Base-by-base conservation (phyloP, 1,284 basidiomycete genomes). In the Moesziomyces antarcticus region DNA sequence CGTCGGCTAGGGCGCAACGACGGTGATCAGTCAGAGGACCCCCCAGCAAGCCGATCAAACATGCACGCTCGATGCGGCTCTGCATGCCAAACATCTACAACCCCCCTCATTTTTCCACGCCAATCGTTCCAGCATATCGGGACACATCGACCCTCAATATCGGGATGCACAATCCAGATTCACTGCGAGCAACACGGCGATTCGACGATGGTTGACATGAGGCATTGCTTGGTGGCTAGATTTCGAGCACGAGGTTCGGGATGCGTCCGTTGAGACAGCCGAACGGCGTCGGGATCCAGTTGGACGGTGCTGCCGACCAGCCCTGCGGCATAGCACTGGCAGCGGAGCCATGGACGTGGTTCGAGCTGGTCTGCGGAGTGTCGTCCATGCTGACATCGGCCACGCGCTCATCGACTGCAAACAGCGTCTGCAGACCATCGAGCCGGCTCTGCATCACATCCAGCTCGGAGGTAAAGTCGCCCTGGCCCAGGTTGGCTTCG, bases 221-320 rank as follows among this genome's bases (percentile, higher is more conserved):
- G n/a, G 14, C 11, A 40, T 18, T 40, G 16, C 37, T 18, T 18
- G 16, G 13, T 11, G 35, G 6, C 30, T 33, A 54, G 11, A 54
- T 6, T 22, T 57, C 48, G 16, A 62, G 52, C 1, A 60, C 47
- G n/a, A 70, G 61, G 20, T 60, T 48, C 13, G 67, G 67, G 13
- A 70, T 57, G 7, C 40, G 50, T 41, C 67, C 67, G 18, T 52
- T 46, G 14, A 70, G 44, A 54, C 60, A 70, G 9, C 67, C 67
- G 14, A 70, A 56, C 7, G 67, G 67, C 6, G 61, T 70, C 0
- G 67, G 61, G 25, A 50, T 61, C 67, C 67, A 70, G 4, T 46
- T 46, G 6, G 45, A 16, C 1, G 33, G 10, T 14, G 56, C 56
- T 18, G 63, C 21, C 14, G 41, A 46, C 67, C 67, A 70, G 18